Conservation (phyloP, 1,284 basidiomycete species). For the Cryptococcus sp. region DNA sequence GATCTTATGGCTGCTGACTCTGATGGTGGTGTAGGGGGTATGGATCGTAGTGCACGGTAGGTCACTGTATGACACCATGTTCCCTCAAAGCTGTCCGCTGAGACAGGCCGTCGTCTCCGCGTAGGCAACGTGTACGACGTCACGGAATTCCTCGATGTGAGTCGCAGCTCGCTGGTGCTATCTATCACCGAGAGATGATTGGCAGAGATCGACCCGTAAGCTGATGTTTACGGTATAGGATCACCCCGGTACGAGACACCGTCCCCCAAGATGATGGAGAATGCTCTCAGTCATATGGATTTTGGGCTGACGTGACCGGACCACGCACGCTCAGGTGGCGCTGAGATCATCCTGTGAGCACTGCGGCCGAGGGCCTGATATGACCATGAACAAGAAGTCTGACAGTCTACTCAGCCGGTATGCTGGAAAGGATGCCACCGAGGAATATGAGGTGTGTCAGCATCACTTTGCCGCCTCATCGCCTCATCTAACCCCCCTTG, state of each 20-base stretch:
- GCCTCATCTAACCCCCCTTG: constrained; percentile 66
- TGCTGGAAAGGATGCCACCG: constrained; percentile 72
- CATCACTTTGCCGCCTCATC: neutral
- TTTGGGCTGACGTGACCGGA: too few species aligned
- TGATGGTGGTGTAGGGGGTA: constrained; percentile 57
- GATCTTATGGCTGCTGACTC: neutral
- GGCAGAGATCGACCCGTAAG: neutral
- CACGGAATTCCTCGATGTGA: constrained; percentile 65
- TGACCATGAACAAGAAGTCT: too few species aligned
- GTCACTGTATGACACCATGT: constrained; percentile 15
- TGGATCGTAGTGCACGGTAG: constrained; percentile 85
- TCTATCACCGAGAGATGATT: too few species aligned
- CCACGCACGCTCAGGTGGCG: too few species aligned
- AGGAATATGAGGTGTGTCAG: constrained; percentile 63
- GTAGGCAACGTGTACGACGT: constrained; percentile 68
- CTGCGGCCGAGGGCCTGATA: too few species aligned
- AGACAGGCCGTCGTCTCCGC: constrained; percentile 1
- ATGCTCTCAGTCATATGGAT: too few species aligned
- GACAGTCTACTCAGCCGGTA: constrained; percentile 53
- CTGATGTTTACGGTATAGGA: constrained; percentile 46
- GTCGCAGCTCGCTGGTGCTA: constrained; percentile 41
- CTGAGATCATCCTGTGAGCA: constrained; percentile 57
- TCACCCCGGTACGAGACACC: constrained; percentile 66
- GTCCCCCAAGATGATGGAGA: too few species aligned
- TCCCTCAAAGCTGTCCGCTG: neutral